These are phyloP conservation scores for Neurospora sp. DNA, from an alignment of 2,329 filamentous ascomycete genomes.

Conservation along the genomic window DNA sequence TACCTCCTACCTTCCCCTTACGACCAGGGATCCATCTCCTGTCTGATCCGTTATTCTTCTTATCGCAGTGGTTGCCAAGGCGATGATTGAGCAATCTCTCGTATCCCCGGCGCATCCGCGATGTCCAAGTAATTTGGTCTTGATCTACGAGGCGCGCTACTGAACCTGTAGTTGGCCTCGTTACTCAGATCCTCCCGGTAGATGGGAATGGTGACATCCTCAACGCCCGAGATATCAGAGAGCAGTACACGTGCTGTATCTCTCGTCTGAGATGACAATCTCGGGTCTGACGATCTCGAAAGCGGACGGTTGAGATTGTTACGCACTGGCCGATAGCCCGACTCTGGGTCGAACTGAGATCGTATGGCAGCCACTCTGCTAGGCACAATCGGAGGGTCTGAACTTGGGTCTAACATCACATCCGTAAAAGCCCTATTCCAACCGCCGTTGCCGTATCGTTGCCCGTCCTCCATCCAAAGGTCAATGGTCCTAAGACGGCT, in stretches of 20 bases:
- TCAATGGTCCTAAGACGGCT: neutral
- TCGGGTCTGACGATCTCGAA: neutral
- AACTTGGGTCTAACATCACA: neutral
- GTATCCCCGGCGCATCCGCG: neutral
- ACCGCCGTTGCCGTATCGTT: neutral
- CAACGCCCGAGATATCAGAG: neutral
- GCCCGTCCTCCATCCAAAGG: neutral
- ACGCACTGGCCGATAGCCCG: neutral
- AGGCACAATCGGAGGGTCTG: neutral
- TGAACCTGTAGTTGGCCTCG: neutral
- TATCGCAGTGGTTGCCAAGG: neutral
- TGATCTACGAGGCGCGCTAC: neutral
- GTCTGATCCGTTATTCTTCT: neutral
- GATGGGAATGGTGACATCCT: neutral
- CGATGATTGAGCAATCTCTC: neutral
- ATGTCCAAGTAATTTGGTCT: neutral
- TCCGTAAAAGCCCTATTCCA: neutral
- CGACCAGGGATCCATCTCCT: neutral
- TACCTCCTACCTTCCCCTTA: neutral
- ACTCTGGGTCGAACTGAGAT: neutral
- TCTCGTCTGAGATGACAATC: neutral
- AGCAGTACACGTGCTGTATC: neutral
- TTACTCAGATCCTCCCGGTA: neutral
- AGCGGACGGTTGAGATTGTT: neutral
- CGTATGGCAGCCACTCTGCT: neutral